Conservation (phyloP, 2,329 filamentous ascomycete genomes). For the Raffaelea ambrosiae region DNA sequence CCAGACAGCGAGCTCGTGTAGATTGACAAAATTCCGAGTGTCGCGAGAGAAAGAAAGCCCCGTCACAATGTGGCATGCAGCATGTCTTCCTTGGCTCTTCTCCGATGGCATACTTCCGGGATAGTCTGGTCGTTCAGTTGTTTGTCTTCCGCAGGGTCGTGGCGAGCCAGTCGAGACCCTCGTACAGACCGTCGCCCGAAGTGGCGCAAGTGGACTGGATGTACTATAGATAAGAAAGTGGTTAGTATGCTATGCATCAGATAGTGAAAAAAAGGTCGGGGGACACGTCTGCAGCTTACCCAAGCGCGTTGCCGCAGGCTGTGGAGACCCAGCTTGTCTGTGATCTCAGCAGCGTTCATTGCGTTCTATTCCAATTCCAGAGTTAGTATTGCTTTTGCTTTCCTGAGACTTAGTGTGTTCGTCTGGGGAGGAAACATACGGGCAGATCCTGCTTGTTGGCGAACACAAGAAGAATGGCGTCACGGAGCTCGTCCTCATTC, state of each 20-base stretch:
- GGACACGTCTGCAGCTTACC: slow-evolving; percentile 55
- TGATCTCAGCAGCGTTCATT: slow-evolving; percentile 99
- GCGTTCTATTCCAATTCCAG: slow-evolving; percentile 65
- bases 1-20: background rate
- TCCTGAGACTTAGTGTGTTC: background rate
- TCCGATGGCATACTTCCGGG: slow-evolving; percentile 28
- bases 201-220: slow-evolving; percentile 99
- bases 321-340: slow-evolving; percentile 99
- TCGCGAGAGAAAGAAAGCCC: background rate
- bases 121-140: slow-evolving; percentile 21
- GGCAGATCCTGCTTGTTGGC: slow-evolving; percentile 99
- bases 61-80: background rate
- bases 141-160: slow-evolving; percentile 71
- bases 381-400: background rate
- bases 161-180: slow-evolving; percentile 92
- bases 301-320: slow-evolving; percentile 96
- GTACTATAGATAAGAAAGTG: slow-evolving; percentile 64
- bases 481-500: slow-evolving; percentile 97
- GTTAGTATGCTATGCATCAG: background rate
- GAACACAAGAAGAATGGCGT: slow-evolving; percentile 93
- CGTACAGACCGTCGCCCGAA: slow-evolving; percentile 97
- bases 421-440: slow-evolving; percentile 46
- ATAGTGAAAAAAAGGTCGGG: background rate
- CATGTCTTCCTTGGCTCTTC: slow-evolving; percentile 25
- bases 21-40: background rate